phyloP scores from a whole-genome alignment of 164 flowering plant genomes.

The Euptelea pleiosperma region DNA sequence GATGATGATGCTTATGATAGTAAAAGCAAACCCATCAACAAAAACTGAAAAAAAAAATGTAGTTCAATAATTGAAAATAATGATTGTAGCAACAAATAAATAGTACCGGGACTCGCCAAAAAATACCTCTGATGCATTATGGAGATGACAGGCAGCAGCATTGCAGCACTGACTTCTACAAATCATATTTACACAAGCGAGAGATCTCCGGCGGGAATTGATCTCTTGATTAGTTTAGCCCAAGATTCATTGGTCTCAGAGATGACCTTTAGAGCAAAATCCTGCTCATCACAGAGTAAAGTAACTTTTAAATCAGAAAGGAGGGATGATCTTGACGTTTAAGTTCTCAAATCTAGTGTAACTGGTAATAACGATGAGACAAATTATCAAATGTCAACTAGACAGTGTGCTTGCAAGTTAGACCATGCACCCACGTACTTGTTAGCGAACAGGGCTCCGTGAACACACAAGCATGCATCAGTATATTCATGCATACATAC shows the following conservation, averaged over 20 bases:
- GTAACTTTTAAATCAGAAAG: background rate
- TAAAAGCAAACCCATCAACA: too few species aligned
- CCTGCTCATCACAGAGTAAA: slow-evolving; percentile 38
- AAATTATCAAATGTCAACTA: too few species aligned
- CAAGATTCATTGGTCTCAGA: slow-evolving; percentile 87
- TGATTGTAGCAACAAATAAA: background rate
- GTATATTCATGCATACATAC: too few species aligned
- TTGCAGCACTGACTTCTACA: background rate
- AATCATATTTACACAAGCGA: slow-evolving; percentile 56
- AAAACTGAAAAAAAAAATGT: background rate
- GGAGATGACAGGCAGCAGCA: background rate
- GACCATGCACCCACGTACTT: too few species aligned
- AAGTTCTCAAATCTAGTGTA: too few species aligned
- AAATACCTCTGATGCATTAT: too few species aligned
- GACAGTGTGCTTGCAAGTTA: too few species aligned
- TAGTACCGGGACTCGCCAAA: background rate
- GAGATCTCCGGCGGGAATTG: slow-evolving; percentile 73
- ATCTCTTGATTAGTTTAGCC: slow-evolving; percentile 84
- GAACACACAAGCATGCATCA: too few species aligned
- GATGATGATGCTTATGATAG: too few species aligned
- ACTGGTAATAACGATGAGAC: too few species aligned
- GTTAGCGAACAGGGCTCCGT: too few species aligned
- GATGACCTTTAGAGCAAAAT: slow-evolving; percentile 82
- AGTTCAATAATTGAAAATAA: background rate
- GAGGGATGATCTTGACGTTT: too few species aligned